phyloP scores from a whole-genome alignment of 139 green algal genomes.

The Chlamydomonas incerta region DNA sequence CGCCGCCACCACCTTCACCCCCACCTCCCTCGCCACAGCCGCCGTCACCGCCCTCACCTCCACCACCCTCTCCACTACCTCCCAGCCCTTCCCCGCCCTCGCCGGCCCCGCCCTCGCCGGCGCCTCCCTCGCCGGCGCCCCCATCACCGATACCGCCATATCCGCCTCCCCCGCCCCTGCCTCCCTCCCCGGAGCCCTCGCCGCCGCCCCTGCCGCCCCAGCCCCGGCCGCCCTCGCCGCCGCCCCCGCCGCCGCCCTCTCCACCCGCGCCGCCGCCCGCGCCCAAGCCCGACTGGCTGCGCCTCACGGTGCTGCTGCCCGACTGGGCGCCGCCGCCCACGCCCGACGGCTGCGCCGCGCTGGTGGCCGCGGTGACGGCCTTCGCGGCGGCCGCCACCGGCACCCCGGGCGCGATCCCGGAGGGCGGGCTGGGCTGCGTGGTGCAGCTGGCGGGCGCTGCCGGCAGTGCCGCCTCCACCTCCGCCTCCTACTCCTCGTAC shows the following conservation, averaged over 20 bases:
- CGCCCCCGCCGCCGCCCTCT: neutral
- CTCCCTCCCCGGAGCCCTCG: neutral
- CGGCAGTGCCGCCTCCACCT: no score
- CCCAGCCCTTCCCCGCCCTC: no score
- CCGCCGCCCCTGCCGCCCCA: neutral
- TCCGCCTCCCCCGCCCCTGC: neutral
- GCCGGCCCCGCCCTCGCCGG: no score
- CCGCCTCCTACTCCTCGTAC: no score
- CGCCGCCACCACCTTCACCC: neutral
- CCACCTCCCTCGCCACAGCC: neutral
- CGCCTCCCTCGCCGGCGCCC: no score
- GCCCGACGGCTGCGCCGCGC: neutral
- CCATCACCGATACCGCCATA: neutral
- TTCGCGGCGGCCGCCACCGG: neutral
- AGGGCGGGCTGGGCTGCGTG: neutral
- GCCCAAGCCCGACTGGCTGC: constrained; percentile 6
- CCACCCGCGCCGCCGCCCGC: neutral
- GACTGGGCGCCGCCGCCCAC: neutral
- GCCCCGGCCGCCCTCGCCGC: neutral
- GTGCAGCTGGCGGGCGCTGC: neutral
- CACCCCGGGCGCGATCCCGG: neutral
- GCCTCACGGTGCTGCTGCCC: neutral
- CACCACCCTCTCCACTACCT: no score
- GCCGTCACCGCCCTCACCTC: no score
- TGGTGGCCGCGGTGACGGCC: neutral